These are phyloP conservation scores for Aurinia saxatilis DNA, from an alignment of 345 rosid genomes.

Conservation along the genomic window DNA sequence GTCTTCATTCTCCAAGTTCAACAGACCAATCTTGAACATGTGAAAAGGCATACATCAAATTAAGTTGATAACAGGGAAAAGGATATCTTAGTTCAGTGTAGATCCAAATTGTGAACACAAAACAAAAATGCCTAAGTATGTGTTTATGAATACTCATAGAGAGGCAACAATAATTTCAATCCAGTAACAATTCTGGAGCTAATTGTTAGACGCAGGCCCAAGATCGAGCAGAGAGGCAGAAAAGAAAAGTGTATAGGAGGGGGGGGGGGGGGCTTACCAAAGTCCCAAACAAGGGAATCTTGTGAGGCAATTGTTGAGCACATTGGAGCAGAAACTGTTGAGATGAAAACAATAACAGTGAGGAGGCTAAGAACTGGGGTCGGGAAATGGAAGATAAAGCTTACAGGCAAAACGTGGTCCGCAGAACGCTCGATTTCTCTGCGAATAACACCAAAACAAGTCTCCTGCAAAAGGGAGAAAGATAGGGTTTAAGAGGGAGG, in stretches of 20 bases:
- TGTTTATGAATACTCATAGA: neutral
- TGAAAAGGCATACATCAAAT: constrained; percentile 10
- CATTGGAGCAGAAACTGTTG: constrained; percentile 75
- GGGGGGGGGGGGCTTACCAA: constrained; percentile 55
- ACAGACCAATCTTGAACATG: constrained; percentile 57
- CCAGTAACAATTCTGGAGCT: too few relatives aligned
- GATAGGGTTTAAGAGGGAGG: constrained; percentile 28
- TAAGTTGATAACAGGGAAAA: neutral
- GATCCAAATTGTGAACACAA: neutral
- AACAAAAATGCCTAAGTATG: neutral
- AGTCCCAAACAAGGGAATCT: constrained; percentile 81
- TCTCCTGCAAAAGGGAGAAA: constrained; percentile 43
- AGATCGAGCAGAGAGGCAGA: neutral
- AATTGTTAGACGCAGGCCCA: neutral
- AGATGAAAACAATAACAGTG: constrained; percentile 5
- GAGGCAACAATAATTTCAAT: neutral
- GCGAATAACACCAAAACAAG: constrained; percentile 67
- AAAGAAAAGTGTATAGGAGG: too few relatives aligned
- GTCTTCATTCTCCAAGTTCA: constrained; percentile 97
- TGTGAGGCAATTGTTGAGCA: constrained; percentile 89
- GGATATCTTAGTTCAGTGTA: neutral
- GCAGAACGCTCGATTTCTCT: constrained; percentile 80
- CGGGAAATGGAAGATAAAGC: neutral
- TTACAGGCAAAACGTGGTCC: constrained; percentile 51
- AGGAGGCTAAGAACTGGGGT: too few relatives aligned